Evolutionary conservation across 768 basidiomycete species (phyloP), one percentile per base, ranked within the genome.

Genomic region (Pleurotus sapidus): DNA sequence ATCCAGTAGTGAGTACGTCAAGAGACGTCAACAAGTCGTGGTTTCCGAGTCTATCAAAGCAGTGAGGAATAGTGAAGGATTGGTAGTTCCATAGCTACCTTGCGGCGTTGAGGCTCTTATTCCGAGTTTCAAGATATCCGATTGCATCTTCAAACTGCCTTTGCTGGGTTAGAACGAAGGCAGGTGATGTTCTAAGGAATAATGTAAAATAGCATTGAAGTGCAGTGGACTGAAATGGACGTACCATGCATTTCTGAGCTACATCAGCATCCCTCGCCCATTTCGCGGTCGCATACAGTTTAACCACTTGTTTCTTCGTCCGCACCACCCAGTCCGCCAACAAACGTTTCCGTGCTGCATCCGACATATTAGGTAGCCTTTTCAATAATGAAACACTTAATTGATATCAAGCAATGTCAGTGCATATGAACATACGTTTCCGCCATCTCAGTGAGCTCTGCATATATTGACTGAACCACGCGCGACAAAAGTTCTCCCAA

Each of bases 11-110:
- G 30, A 97, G 77, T 55, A 98, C 90, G 62, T 95, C 90, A 38
- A 98, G 74, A 20, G 95, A 95, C 0, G 94, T 96, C 3, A 95
- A 79, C 20, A 98, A 76, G 70, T 98, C 96, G 59, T 95, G 93
- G 72, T 98, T 98, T 57, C 95, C 87, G 17, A 94, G 81, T 66
- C 95, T 93, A 64, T 4, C 24, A 24, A 47, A 15, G 43, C 14
- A 46, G 47, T 46, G 48, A 58, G 49, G 17, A 62, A 61, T 18
- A 27, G 25, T 20, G 15, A 27, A 15, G 7, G 20, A 49, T 5
- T 20, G 67, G 79, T 60, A 57, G 3, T 9, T 34, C 11, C 11
- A 34, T 34, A 34, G 30, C 30, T 8, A 90, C 94, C 93, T 84
- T 38, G 94, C 89, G 39, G 86, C 81, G 63, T 90, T 87, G 49